Percentiles rank a stretch among this genome's conserved stretches.
Evolutionary conservation across 1,139 yeast species (phyloP).

Genomic region (Barnettozyma hawaiiensis): DNA sequence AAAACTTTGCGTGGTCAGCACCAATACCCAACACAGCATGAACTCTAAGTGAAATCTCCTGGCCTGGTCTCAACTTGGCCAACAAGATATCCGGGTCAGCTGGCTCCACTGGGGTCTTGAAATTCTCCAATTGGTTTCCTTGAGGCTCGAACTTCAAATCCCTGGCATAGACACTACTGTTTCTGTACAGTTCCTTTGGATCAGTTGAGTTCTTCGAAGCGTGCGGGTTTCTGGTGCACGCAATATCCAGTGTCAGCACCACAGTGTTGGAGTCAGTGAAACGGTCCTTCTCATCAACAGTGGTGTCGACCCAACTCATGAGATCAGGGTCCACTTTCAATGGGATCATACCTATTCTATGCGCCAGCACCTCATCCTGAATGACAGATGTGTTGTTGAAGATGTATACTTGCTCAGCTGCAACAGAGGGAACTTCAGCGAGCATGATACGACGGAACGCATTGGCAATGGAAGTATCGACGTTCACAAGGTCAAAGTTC

Average conservation of each 20-base stretch:
- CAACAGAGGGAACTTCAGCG: conserved; percentile 93
- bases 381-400: conserved; percentile 94
- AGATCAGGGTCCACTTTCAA: conserved; percentile 88
- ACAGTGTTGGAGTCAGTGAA: conserved; percentile 86
- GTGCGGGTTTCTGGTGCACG: conserved; percentile 80
- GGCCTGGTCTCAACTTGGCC: conserved; percentile 95
- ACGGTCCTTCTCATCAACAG: conserved; percentile 58
- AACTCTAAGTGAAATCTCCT: conserved; percentile 84
- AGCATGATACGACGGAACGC: conserved; percentile 97
- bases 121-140: conserved; percentile 72
- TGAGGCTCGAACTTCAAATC: conserved; percentile 90
- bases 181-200: conserved; percentile 77
- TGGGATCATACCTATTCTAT: conserved; percentile 89
- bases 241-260: conserved; percentile 72
- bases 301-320: conserved; percentile 68
- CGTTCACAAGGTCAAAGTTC: conserved; percentile 78
- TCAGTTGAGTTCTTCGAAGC: conserved; percentile 77
- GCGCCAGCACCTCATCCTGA: conserved; percentile 95
- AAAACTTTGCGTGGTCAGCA: conserved; percentile 92
- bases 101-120: conserved; percentile 67
- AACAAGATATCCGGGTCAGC: conserved; percentile 83
- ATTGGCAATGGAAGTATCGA: conserved; percentile 91
- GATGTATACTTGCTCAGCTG: conserved; percentile 85
- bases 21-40: conserved; percentile 93
- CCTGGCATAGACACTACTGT: conserved; percentile 80